Evolutionary conservation across 1,139 yeast species (phyloP), one percentile per base, ranked within the genome.

Genomic region (Casaregolazyma lundiana): DNA sequence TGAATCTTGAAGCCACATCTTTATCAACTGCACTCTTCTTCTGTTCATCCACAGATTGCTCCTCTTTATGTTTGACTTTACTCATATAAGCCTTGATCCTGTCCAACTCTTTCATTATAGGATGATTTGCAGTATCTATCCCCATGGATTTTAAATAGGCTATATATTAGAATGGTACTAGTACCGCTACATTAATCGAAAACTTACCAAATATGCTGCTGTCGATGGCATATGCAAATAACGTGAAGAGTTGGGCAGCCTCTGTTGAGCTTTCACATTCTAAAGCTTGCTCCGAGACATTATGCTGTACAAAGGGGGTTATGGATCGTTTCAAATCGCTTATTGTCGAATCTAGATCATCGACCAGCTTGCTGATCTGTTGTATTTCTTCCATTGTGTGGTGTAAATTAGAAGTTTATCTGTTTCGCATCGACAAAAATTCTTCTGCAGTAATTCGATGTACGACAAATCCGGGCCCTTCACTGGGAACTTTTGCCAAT

Each of bases 41-140:
- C 35, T 37, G 37, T 37, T 26, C 44, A 17, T 44, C 32, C 24
- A 36, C 38, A 3, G 21, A 41, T 0, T 44, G 39, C 24, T 38
- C 29, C 45, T 71, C 76, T 2, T 74, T 64, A 6, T 66, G 69
- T 52, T 81, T 78, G 39, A 78, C 74, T 59, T 81, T 73, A 36
- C 73, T 75, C 82, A 87, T 83, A 57, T 82, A 83, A 13, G 72
- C 63, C 62, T 84, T 84, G 36, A 89, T 82, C 52, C 95, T 71
- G 18, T 71, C 72, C 45, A 89, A 70, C 62, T 89, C 96, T 20
- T 71, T 70, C 81, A 81, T 78, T 4, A 88, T 76, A 0, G 84
- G 80, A 52, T 82, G 87, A 2, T 66, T 64, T 15, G 71, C 70
- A 0, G 84, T 75, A 50, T 81, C 77, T 11, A 73, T 65, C 0